Conservation (phyloP, 495 filamentous ascomycete genomes). For the Aspergillus sclerotiicarbonarius region DNA sequence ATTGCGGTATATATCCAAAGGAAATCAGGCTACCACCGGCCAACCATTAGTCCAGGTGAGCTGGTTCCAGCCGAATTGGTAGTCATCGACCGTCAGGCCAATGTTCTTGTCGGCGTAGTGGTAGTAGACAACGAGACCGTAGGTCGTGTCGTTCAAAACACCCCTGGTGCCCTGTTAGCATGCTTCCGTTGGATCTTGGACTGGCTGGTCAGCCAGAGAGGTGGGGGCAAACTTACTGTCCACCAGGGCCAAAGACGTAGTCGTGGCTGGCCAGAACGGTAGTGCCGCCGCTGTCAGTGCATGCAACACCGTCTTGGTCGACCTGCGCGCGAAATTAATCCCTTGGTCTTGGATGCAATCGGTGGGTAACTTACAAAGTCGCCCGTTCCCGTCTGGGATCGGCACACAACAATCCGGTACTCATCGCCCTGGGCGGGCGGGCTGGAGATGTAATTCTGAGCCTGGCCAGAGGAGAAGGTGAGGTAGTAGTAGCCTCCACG, state of each 20-base stretch:
- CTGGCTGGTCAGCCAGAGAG: not conserved
- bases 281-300: conserved; percentile 60
- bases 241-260: conserved; percentile 68
- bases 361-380: conserved; percentile 46
- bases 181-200: not conserved
- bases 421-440: conserved; percentile 57
- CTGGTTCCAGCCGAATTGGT: conserved; percentile 63
- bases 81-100: conserved; percentile 50
- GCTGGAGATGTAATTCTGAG: conserved; percentile 53
- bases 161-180: conserved; percentile 25
- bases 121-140: conserved; percentile 64
- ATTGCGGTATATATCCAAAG: not conserved
- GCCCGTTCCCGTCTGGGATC: conserved; percentile 50
- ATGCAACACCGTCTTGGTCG: conserved; percentile 56
- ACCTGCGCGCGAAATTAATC: conserved; percentile 29
- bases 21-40: conserved; percentile 34
- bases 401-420: conserved; percentile 66
- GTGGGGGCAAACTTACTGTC: conserved; percentile 42
- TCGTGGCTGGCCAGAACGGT: conserved; percentile 61
- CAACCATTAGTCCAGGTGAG: conserved; percentile 61
- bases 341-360: not conserved
- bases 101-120: conserved; percentile 61
- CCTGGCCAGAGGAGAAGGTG: conserved; percentile 62
- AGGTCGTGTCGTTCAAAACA: conserved; percentile 42
- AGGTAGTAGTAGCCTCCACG: conserved; percentile 61